Percentiles rank a stretch among this genome's conserved stretches.
These are phyloP conservation scores for Grifola frondosa DNA, from an alignment of 1,284 basidiomycete genomes.

Conservation along the genomic window DNA sequence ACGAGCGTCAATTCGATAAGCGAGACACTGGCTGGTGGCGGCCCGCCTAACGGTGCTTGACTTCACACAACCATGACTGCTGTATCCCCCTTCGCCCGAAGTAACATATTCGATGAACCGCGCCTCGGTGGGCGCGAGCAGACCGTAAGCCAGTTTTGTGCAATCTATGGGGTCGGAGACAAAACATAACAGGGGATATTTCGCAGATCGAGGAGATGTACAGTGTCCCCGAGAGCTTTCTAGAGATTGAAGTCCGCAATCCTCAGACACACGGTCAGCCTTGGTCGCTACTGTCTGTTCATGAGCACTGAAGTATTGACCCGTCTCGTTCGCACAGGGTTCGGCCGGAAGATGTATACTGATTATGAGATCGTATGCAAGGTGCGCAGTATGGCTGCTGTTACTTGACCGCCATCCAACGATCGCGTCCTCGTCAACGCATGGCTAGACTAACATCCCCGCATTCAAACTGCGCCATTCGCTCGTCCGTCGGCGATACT, in stretches of 20 bases:
- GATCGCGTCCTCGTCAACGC: too few species aligned
- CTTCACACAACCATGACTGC: constrained; percentile 46
- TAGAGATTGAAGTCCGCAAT: constrained; percentile 97
- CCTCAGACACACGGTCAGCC: constrained; percentile 91
- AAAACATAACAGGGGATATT: constrained; percentile 31
- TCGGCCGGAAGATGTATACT: constrained; percentile 97
- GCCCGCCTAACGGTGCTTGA: neutral
- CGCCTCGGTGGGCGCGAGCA: constrained; percentile 72
- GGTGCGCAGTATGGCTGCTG: constrained; percentile 53
- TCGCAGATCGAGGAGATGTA: constrained; percentile 97
- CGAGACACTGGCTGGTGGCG: too few species aligned
- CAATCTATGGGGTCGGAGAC: constrained; percentile 7
- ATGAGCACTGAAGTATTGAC: neutral
- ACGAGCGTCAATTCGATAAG: too few species aligned
- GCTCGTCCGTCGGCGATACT: constrained; percentile 92
- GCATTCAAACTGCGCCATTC: constrained; percentile 98
- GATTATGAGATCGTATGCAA: constrained; percentile 99
- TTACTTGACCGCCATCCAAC: too few species aligned
- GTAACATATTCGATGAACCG: constrained; percentile 72
- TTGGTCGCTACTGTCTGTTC: neutral
- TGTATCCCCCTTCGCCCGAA: constrained; percentile 80
- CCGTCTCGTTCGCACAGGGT: constrained; percentile 52
- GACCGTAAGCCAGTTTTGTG: constrained; percentile 57
- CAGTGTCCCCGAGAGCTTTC: constrained; percentile 93
- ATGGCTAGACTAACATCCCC: constrained; percentile 93